Conservation (phyloP, 352 stramenopile species). For the Pseudoperonospora humuli region DNA sequence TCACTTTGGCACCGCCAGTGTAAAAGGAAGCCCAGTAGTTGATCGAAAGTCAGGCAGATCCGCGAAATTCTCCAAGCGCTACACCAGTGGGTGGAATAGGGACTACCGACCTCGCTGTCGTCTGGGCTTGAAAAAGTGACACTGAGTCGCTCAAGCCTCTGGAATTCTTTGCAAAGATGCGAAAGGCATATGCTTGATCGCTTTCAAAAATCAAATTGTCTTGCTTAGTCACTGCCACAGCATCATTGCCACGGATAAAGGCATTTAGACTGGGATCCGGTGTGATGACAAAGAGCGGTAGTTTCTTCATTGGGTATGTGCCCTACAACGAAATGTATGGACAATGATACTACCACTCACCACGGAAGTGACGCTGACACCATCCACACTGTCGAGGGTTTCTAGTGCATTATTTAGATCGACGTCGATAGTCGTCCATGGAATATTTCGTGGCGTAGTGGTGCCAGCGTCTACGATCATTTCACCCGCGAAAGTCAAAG, state of each 20-base stretch:
- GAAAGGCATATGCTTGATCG: slow-evolving; percentile 45
- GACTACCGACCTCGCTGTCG: slow-evolving; percentile 48
- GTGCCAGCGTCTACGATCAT: slow-evolving; percentile 10
- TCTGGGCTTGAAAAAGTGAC: slow-evolving; percentile 29
- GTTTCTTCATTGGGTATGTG: slow-evolving; percentile 43
- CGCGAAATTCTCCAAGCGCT: slow-evolving; percentile 70
- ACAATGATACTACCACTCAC: slow-evolving; percentile 48
- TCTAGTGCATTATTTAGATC: slow-evolving; percentile 39
- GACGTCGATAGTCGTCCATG: slow-evolving; percentile 27
- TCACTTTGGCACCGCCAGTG: slow-evolving; percentile 83
- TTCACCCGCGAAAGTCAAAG: slow-evolving; percentile 43
- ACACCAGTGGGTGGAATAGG: slow-evolving; percentile 71
- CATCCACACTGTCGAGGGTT: slow-evolving; percentile 38
- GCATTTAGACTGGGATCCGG: slow-evolving; percentile 16
- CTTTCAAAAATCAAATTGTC: slow-evolving; percentile 45
- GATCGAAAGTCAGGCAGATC: slow-evolving; percentile 63
- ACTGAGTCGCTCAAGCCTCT: slow-evolving; percentile 43
- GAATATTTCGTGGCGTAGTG: slow-evolving; percentile 17
- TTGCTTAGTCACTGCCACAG: slow-evolving; percentile 44
- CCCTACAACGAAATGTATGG: slow-evolving; percentile 87
- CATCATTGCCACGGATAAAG: slow-evolving; percentile 40
- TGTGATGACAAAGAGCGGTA: slow-evolving; percentile 34
- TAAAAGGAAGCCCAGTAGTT: slow-evolving; percentile 78
- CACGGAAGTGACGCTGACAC: slow-evolving; percentile 39
- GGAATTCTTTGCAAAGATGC: slow-evolving; percentile 52